Evolutionary conservation across 1,139 yeast species (phyloP), one percentile per base, ranked within the genome.

Genomic region (Eremothecium cymbalariae): DNA sequence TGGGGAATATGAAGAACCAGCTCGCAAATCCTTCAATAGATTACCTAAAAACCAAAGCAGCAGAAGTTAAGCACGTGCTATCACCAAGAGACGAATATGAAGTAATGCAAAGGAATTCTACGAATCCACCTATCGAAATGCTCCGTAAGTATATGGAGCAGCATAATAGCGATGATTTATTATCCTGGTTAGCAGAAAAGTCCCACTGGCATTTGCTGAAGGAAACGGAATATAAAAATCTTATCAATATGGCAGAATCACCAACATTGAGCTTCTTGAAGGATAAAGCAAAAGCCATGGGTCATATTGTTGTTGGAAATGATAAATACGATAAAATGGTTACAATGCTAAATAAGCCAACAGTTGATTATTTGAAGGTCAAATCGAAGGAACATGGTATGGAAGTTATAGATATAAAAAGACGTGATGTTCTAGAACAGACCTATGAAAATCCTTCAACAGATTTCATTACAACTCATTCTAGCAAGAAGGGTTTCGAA

Each of bases 381-480:
- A 56, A 56, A 32, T 72, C 71, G 6, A 34, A 38, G n/a, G 33
- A 21, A 6, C 36, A 44, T 9, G 57, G 53, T 11, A 18, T 34
- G 28, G 45, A 50, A 1, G 38, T 33, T 28, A 15, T 60, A 11
- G 32, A 51, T 6, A 47, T 47, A 15, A 46, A 45, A 9, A 55
- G 50, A n/a, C 47, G 55, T 15, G 50, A 53, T 11, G 25, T 29
- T 9, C 19, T 28, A 9, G 19, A 28, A 8, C 12, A 28, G 16
- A 18, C 4, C 9, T 4, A 33, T 8, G 46, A 39, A n/a, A 37
- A 34, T 15, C 33, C 33, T 11, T 8, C 9, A 8, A 8, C 8
- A 8, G 33, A 15, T n/a, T 30, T 18, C 16, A 9, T 30, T 13
- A 4, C 8, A 15, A 8, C 8, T 7, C 26, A 28, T 14, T 26